Evolutionary conservation across 2,329 filamentous ascomycete species (phyloP), one percentile per base, ranked within the genome.

Genomic region (Fusarium buxicola): DNA sequence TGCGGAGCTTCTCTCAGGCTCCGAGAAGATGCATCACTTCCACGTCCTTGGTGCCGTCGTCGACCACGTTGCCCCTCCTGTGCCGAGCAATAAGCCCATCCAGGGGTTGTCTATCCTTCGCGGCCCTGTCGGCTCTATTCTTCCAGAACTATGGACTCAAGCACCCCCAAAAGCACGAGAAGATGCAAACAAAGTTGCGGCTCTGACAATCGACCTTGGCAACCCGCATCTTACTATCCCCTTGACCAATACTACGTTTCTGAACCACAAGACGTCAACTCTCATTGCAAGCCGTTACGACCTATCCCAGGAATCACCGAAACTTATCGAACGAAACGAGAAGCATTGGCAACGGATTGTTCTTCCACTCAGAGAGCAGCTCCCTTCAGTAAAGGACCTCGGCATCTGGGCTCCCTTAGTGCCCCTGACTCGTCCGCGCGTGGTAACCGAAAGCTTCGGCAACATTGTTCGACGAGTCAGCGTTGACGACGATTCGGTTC

Each of bases 181-280:
- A n/a, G 72, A 76, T 25, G 58, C 65, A 7, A 78, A 80, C 16
- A 69, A 69, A 12, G 74, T 77, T 3, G 74, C 81, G 8, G 78
- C 77, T 13, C 67, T 86, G 7, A 78, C 76, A 0, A 77, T 84
- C 44, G 59, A 74, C 15, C 69, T 81, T 13, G 77, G 76, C 8
- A 68, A 59, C 38, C 69, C 72, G 10, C 72, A 75, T 4, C 74
- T 84, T 50, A 86, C 82, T 7, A 56, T 94, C 2, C 91, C 91
- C 2, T 78, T 95, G 24, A 89, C 92, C 35, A 92, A 92, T 69
- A 96, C 92, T 0, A 78, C 92, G 7, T 95, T 95, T 71, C 85
- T 88, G 34, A 94, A 89, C 58, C 89, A 87, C 40, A 81, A 79
- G 24, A 78, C 79, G 1, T 88, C 88, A 3, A 90, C 87, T 2